Base-by-base conservation (phyloP, 176 grass and related monocot genomes). In the Oryza meridionalis region DNA sequence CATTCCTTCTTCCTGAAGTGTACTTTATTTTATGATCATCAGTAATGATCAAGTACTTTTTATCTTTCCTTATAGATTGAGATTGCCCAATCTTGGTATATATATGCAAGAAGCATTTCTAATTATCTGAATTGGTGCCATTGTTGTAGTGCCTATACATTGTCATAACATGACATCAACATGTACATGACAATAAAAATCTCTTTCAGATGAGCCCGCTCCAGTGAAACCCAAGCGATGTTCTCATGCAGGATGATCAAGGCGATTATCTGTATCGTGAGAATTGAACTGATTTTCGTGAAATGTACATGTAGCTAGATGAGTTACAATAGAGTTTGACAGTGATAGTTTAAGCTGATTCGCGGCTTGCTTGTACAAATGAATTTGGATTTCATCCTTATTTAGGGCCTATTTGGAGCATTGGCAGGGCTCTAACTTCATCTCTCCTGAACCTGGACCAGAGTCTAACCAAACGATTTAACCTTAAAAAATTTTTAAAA, bases 1-100 rank as follows among this genome's bases (percentile, higher is more conserved):
- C 86, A 80, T 84, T 19, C 32, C 22, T 87, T 87, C 70, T 83
- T 84, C 43, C 47, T 68, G 2, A 80, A 80, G 17, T 90, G 84
- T 84, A 87, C 81, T 75, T 53, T 46, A 79, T 61, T 87, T 87
- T 79, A 31, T 45, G 81, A 53, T 90, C 76, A 90, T 80, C 76
- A 75, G 80, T 90, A 90, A 90, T 84, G 84, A 84, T 79, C 68
- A n/a, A 50, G 49, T 22, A 86, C 64, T 65, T 58, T 79, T 79
- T 15, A 82, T 68, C 38, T 26, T 77, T 70, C 9, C 15, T 5
- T 90, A 85, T 64, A 78, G 84, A 69, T 67, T 73, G 73, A 86
- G 64, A 63, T 85, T 72, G 62, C 42, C 69, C 75, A 70, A 32
- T 61, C 78, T 63, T 22, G 49, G 77, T 65, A 55, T 55, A 55